These are phyloP conservation scores for Sclerotiophoma versabilis DNA, from an alignment of 2,329 filamentous ascomycete species.

Conservation along the genomic window DNA sequence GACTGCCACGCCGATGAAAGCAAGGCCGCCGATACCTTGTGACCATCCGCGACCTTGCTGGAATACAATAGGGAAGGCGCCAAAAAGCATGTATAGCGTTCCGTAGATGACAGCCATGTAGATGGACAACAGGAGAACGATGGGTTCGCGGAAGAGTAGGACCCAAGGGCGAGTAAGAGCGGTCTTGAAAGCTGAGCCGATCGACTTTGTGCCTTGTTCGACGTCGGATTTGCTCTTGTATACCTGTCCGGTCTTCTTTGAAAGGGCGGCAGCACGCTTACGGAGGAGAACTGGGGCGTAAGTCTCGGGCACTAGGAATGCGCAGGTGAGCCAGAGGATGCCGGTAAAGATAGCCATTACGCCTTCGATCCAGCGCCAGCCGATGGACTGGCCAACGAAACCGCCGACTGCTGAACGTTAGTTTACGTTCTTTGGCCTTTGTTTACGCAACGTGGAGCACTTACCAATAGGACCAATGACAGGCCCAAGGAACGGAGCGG, in stretches of 20 bases:
- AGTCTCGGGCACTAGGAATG: constrained; percentile 63
- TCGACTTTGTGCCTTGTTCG: constrained; percentile 11
- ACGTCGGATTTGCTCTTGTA: constrained; percentile 57
- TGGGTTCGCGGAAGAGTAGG: constrained; percentile 32
- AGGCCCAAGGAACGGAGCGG: constrained; percentile 58
- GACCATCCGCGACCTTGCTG: constrained; percentile 42
- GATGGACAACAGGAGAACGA: constrained; percentile 26
- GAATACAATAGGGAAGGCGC: constrained; percentile 58
- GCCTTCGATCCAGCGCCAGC: constrained; percentile 37
- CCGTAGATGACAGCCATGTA: constrained; percentile 50
- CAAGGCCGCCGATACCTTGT: constrained; percentile 50
- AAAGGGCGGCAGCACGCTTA: constrained; percentile 65
- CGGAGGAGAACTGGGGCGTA: constrained; percentile 66
- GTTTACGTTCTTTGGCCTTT: constrained; percentile 8
- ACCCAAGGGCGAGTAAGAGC: constrained; percentile 36
- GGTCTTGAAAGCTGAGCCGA: constrained; percentile 1
- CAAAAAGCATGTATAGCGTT: constrained; percentile 57
- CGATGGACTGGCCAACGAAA: constrained; percentile 21
- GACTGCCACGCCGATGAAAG: constrained; percentile 26
- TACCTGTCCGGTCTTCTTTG: constrained; percentile 64
- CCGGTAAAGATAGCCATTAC: constrained; percentile 64
- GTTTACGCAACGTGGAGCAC: background rate
- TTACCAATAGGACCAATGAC: constrained; percentile 53
- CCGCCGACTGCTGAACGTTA: constrained; percentile 43
- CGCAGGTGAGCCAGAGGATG: constrained; percentile 41